Base-by-base conservation (phyloP, 306 rosid species). In the Trifolium fragiferum region DNA sequence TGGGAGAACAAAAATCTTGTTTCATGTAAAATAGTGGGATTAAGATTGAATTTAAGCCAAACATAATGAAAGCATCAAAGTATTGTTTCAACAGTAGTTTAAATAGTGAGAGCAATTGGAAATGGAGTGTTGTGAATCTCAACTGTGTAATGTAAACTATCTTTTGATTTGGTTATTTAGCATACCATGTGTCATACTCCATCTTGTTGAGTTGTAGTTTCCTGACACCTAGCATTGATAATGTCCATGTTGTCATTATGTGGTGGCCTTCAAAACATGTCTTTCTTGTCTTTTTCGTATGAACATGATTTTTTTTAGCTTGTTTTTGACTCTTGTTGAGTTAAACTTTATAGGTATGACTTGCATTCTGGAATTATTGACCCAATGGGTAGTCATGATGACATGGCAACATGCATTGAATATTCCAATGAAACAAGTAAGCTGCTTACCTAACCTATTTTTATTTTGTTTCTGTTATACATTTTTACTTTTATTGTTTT, bases 341-440 rank as follows among this genome's bases (percentile, higher is more conserved):
- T 55, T 76, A 37, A 65, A 66, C 75, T 23, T 51, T 73, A 41
- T 67, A 90, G 98, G 90, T 85, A 86, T 80, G 88, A 94, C 80
- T 88, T 94, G 84, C 80, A 88, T 86, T 87, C 89, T 16, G 96
- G 93, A 78, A 25, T 25, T 68, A 33, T 65, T 72, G 91, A 84
- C 70, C 67, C 78, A 33, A 30, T 90, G 68, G 95, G 93, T 38
- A 84, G 81, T 62, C 98, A 94, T 13, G 91, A 85, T 68, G 97
- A 94, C 73, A 81, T 86, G 7, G 87, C 94, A 38, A 88, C 91
- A 7, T 84, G 89, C 46, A 60, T 91, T 78, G 88, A 82, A 74
- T 94, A 87, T 84, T 90, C 95, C 18, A 75, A 79, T 77, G 92
- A 81, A 83, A 89, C 91, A 19, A 59, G 98, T 93, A 88, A 85